These are phyloP conservation scores for Schizochytrium sp. DNA, from an alignment of 108 stramenopile species.

Conservation along the genomic window DNA sequence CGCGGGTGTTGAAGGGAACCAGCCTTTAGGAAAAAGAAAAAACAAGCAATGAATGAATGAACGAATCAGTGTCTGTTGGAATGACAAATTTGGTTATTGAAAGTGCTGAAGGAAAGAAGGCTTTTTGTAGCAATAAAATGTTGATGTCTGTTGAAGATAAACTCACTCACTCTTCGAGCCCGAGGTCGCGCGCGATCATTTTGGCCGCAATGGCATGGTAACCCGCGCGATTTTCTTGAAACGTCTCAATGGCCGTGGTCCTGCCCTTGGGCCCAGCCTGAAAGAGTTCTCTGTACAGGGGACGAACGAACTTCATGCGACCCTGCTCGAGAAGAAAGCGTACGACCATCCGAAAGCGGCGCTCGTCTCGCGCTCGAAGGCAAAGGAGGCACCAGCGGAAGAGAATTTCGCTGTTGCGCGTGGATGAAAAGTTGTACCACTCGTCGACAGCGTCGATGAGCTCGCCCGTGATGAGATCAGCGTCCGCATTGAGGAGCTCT, in stretches of 20 bases:
- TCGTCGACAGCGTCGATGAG: background rate
- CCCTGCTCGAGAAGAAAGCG: slow-evolving; percentile 88
- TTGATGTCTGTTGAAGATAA: no score
- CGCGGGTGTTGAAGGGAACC: no score
- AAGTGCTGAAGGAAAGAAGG: no score
- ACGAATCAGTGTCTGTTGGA: no score
- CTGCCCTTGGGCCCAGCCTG: slow-evolving; percentile 44
- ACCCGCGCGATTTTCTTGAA: slow-evolving; percentile 64
- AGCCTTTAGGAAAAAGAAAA: no score
- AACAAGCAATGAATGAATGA: no score
- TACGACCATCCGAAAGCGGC: slow-evolving; percentile 57
- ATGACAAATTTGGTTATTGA: no score
- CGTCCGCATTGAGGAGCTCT: background rate
- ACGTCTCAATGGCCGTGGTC: slow-evolving; percentile 62
- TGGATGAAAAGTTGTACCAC: slow-evolving; percentile 1
- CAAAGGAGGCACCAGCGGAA: slow-evolving; percentile 80
- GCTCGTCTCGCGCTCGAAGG: slow-evolving; percentile 53
- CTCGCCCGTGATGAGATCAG: background rate
- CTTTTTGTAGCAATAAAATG: no score
- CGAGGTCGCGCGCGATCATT: slow-evolving; percentile 74
- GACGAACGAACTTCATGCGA: slow-evolving; percentile 95
- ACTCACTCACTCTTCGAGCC: background rate
- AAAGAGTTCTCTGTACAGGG: slow-evolving; percentile 72
- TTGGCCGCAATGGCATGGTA: slow-evolving; percentile 90
- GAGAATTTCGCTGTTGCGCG: slow-evolving; percentile 62